Conservation (phyloP, 495 filamentous ascomycete species). For the Podospora didyma region DNA sequence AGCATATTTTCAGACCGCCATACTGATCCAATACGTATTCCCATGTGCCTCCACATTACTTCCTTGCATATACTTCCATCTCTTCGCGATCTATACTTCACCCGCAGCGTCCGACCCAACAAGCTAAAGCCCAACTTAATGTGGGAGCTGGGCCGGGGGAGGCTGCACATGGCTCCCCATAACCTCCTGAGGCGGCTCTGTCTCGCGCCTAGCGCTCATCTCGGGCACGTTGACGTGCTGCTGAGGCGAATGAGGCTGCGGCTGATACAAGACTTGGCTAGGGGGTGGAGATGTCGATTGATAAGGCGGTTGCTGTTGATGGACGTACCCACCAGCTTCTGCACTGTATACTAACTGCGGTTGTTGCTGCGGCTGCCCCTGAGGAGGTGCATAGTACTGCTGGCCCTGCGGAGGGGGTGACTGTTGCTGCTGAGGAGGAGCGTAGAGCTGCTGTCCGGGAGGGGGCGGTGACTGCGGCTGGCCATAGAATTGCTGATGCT, state of each 20-base stretch:
- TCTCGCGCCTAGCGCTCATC: slow-evolving; percentile 14
- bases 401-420: not conserved
- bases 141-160: not conserved
- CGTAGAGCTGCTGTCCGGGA: slow-evolving; percentile 5
- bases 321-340: not conserved
- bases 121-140: too few species aligned
- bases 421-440: slow-evolving; percentile 1
- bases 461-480: not conserved
- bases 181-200: slow-evolving; percentile 15
- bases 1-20: too few species aligned
- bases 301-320: not conserved
- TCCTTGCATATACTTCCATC: too few species aligned
- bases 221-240: slow-evolving; percentile 2
- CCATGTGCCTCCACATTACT: too few species aligned
- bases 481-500: not conserved
- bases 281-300: not conserved
- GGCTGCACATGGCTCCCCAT: slow-evolving; percentile 4
- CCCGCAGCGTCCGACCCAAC: too few species aligned
- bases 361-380: not conserved
- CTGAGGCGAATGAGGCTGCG: not conserved
- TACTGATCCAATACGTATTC: too few species aligned
- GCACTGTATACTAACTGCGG: not conserved
- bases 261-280: not conserved
- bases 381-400: not conserved
- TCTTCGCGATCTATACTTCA: too few species aligned